Evolutionary conservation across 2,329 filamentous ascomycete genomes (phyloP), one percentile per base, ranked within the genome.

Genomic region (Xylaria multiplex): DNA sequence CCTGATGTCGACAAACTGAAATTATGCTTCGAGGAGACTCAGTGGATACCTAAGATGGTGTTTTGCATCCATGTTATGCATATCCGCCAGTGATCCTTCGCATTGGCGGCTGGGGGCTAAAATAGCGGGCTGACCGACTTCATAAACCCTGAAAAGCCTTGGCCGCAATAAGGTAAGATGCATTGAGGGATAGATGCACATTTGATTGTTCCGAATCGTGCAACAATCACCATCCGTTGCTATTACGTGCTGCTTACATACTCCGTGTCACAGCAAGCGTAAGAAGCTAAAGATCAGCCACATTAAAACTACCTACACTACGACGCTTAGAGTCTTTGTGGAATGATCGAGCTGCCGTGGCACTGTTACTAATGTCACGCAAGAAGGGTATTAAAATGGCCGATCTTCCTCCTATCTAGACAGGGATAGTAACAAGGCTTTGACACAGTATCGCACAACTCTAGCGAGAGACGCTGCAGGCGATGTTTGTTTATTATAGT

Each of bases 1-100:
- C 9, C n/a, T n/a, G 49, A 48, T 22, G 24, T 45, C 6, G 54
- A 43, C 32, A 22, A 53, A 48, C 30, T 46, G 55, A 46, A 53
- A 58, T 58, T 35, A n/a, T 14, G 43, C 27, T 16, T 19, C 6
- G 37, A 35, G 60, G 53, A n/a, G 35, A 16, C 30, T 35, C 32
- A 2, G 32, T 35, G 9, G 30, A 52, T 30, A 19, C 19, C 19
- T 19, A 3, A 30, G 16, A 58, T 35, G 30, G 30, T 37, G 35
- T 64, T 64, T 59, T 16, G 48, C 37, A 53, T 45, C 54, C 61
- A 30, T 48, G 61, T 35, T 59, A 54, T 32, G 62, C 40, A 62
- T 43, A 19, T 45, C 24, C 48, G 43, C 19, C 42, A 55, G 48
- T 42, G 48, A 64, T 64, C 62, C 55, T 64, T 64, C 62, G 19